Base-by-base conservation (phyloP, 1,284 basidiomycete genomes). In the Farysia itapuensis region DNA sequence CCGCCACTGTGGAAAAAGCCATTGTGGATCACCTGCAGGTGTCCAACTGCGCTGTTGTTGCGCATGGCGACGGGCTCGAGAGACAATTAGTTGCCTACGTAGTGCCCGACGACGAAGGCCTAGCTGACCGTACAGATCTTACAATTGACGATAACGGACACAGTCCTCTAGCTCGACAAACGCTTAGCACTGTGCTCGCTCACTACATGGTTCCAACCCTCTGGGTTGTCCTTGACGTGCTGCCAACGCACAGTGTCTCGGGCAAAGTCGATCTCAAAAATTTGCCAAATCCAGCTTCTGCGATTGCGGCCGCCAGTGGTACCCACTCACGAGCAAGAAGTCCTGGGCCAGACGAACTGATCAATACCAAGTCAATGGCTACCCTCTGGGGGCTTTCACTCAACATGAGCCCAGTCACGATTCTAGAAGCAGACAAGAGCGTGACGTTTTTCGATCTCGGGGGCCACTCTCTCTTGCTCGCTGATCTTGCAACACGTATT, bases 191-290 rank as follows among this genome's bases (percentile, higher is more conserved):
- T 15, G 44, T 58, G 25, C 58, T 75, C 13, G 73, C 73, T 3
- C 73, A 72, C 40, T 75, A 75, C 52, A 75, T 75, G 73, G 61
- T 75, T 18, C 73, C 74, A 2, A 61, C 73, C 0, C 47, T 75
- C 18, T 75, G 74, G 74, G 61, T 75, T 5, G 58, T 59, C 15
- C 48, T 75, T 31, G 57, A 73, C 14, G 59, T 53, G 30, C 45
- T 75, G 2, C 74, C 74, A 8, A 74, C 69, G 13, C 65, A 75
- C 43, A 64, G 59, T 20, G 74, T 75, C 21, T 75, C 73, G 2
- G 74, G 74, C 37, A 75, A 75, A 35, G 66, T 74, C 40, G 73
- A 75, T 33, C 59, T 67, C 49, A 71, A 72, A 43, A 63, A 59
- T 11, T 44, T 75, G 5, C 73, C 73, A 24, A 34, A 57, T 16